These are phyloP conservation scores for Botrytis hyacinthi DNA, from an alignment of 2,329 filamentous ascomycete species.

Conservation along the genomic window DNA sequence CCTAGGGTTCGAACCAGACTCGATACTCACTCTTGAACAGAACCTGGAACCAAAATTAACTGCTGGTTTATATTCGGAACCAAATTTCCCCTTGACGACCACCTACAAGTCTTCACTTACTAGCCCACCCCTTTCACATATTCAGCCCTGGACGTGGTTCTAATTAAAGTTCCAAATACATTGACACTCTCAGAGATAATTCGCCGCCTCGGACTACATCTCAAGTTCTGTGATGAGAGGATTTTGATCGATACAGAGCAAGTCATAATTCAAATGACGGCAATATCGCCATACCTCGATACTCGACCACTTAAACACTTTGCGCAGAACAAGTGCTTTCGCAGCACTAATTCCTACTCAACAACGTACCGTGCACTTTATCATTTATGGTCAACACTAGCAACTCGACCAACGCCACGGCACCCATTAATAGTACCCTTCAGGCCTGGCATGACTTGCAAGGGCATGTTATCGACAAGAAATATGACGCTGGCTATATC, in stretches of 20 bases:
- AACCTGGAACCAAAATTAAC: not conserved
- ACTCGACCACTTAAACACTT: not conserved
- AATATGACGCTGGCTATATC: conserved; percentile 56
- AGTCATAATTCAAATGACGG: conserved; percentile 11
- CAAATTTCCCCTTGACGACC: not conserved
- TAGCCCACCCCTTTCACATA: not conserved
- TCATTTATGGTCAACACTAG: conserved; percentile 19
- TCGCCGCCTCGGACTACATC: not conserved
- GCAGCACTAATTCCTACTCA: not conserved
- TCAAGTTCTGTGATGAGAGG: not conserved
- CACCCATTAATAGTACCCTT: conserved; percentile 3
- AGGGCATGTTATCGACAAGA: conserved; percentile 26
- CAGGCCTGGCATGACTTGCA: conserved; percentile 22
- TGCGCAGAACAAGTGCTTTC: not conserved
- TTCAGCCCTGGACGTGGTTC: not conserved
- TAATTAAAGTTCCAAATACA: not conserved
- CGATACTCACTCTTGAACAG: conserved; percentile 2
- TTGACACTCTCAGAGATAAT: not conserved
- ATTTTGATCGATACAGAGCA: not conserved
- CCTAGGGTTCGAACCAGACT: conserved; percentile 6
- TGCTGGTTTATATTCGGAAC: not conserved
- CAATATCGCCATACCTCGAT: conserved; percentile 8
- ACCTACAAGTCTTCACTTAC: not conserved
- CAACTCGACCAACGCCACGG: conserved; percentile 16
- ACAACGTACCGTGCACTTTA: not conserved